Percentiles rank a stretch among this genome's conserved stretches.
These are phyloP conservation scores for Trametopsis cervina DNA, from an alignment of 768 basidiomycete genomes.

Conservation along the genomic window DNA sequence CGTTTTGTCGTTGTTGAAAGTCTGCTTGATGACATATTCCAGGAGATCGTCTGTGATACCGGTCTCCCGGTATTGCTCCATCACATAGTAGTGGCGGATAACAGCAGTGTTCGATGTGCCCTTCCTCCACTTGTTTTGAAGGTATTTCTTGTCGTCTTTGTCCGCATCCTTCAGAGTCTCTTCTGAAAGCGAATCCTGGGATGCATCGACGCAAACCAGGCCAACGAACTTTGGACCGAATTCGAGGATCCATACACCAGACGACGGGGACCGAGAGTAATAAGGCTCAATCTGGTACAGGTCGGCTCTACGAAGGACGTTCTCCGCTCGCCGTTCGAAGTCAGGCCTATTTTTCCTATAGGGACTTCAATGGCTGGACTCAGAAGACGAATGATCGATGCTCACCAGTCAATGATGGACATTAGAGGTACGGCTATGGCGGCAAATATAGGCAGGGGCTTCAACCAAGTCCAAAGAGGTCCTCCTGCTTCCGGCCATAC, in stretches of 20 bases:
- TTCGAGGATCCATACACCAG: constrained; percentile 68
- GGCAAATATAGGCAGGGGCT: constrained; percentile 61
- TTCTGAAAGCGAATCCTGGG: constrained; percentile 30
- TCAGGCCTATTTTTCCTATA: constrained; percentile 62
- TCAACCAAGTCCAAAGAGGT: constrained; percentile 44
- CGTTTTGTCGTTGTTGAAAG: constrained; percentile 40
- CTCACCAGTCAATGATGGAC: constrained; percentile 66
- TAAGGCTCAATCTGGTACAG: constrained; percentile 43
- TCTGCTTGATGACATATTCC: constrained; percentile 45
- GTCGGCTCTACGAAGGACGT: constrained; percentile 50
- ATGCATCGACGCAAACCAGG: constrained; percentile 64
- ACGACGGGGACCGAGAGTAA: constrained; percentile 55
- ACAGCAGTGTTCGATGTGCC: constrained; percentile 45
- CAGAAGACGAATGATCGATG: not conserved
- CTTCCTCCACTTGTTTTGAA: constrained; percentile 12
- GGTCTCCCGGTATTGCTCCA: constrained; percentile 51
- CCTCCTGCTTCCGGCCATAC: constrained; percentile 58
- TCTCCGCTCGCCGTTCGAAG: constrained; percentile 50
- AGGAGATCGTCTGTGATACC: constrained; percentile 63
- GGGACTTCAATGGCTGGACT: not conserved
- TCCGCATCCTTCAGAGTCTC: constrained; percentile 17
- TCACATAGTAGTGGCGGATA: constrained; percentile 72
- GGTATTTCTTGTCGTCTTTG: constrained; percentile 11
- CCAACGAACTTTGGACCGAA: constrained; percentile 54
- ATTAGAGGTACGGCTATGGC: constrained; percentile 56